Base-by-base conservation (phyloP, 305 asterid genomes). In the Euphrasia arctica region DNA sequence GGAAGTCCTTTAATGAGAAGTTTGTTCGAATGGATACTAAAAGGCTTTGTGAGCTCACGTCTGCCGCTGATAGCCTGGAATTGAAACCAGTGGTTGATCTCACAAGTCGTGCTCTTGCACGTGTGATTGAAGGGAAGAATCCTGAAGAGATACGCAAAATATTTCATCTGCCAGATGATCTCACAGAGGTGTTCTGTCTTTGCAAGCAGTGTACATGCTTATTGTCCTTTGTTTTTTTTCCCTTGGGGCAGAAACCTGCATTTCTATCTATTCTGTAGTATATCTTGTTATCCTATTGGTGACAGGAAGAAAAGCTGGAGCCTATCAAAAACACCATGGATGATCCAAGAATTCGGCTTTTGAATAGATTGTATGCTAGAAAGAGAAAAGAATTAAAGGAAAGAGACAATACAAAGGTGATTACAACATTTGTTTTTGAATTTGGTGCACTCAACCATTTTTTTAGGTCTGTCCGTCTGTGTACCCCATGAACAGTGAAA, bases 301-400 rank as follows among this genome's bases (percentile, higher is more conserved):
- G 43, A 43, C 83, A 93, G 99, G 99, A 93, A 77, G 97, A 93
- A 74, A 93, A 93, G 80, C 81, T 90, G 81, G 99, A 93, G 82
- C 99, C 99, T 58, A 79, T 93, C 49, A 90, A 81, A 77, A 90
- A 93, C 79, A 83, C 92, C 70, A 83, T 85, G 74, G 97, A 90
- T 71, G 97, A 93, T 80, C 97, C 97, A 3, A 83, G 97, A 75
- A 93, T 90, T 72, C 89, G 99, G 67, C 82, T 90, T 28, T 82
- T 90, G 68, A 93, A 93, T 74, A 85, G 89, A 80, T 80, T 93
- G 68, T 85, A 90, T 77, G 96, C 99, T 60, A 87, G 95, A 74
- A 93, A 93, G 79, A 76, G 96, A 87, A 88, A 93, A 72, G 99
- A 90, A 73, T 78, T 93, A 70, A 85, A 86, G 75, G 96, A 90